Evolutionary conservation across 2,329 filamentous ascomycete genomes (phyloP).

Genomic region (Ophiostoma australiae): DNA sequence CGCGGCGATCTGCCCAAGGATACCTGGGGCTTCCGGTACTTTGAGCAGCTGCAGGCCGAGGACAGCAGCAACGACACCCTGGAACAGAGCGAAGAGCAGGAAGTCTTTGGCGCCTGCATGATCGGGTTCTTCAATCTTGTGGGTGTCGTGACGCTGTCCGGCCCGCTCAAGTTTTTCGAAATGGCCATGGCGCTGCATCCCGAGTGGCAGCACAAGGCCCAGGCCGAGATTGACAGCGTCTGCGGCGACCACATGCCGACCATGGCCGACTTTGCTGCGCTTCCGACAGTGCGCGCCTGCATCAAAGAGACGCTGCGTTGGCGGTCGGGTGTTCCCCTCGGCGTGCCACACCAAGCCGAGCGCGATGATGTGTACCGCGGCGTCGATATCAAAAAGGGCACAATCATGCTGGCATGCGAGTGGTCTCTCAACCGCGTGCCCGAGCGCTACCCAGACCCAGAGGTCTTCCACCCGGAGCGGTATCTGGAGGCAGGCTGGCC

Average conservation of each 20-base stretch:
- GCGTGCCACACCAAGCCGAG: slow-evolving; percentile 48
- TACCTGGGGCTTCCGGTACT: slow-evolving; percentile 48
- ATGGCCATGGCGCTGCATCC: slow-evolving; percentile 51
- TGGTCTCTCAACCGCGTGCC: slow-evolving; percentile 56
- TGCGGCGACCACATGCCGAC: slow-evolving; percentile 51
- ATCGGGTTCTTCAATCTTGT: slow-evolving; percentile 49
- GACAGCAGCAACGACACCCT: slow-evolving; percentile 39
- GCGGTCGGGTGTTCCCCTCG: slow-evolving; percentile 52
- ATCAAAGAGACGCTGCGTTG: slow-evolving; percentile 56
- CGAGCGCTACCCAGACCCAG: slow-evolving; percentile 57
- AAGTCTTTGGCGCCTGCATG: slow-evolving; percentile 47
- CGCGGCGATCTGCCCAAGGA: slow-evolving; percentile 40
- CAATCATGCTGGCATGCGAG: slow-evolving; percentile 47
- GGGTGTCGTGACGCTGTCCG: slow-evolving; percentile 47
- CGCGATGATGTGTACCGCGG: slow-evolving; percentile 44
- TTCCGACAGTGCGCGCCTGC: slow-evolving; percentile 52
- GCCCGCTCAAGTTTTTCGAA: slow-evolving; percentile 48
- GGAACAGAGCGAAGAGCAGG: slow-evolving; percentile 41
- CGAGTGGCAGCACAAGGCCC: slow-evolving; percentile 48
- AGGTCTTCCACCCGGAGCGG: slow-evolving; percentile 57
- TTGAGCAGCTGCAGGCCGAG: slow-evolving; percentile 38
- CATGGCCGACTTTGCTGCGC: slow-evolving; percentile 44
- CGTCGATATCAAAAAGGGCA: slow-evolving; percentile 45
- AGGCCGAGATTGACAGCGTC: slow-evolving; percentile 54
- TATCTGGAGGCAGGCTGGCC: slow-evolving; percentile 60